Conservation (phyloP, 768 basidiomycete species). For the Candolleomyces eurysporus region DNA sequence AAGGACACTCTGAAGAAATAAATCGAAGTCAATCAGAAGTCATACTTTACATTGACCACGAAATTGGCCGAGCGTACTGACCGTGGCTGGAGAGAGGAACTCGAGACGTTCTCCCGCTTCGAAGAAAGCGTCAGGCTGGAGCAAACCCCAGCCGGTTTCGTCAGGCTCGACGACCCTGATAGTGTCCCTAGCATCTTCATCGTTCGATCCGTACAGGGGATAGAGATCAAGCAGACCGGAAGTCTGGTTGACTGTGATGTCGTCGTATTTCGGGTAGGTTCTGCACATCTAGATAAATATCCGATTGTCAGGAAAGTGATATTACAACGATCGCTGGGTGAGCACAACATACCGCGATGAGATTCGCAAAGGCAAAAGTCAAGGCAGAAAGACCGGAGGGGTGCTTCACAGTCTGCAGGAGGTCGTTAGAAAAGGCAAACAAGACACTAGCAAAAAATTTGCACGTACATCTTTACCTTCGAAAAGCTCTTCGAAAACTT, state of each 20-base stretch:
- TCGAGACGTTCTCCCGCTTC: conserved; percentile 43
- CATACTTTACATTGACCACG: no score
- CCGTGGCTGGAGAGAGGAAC: conserved; percentile 51
- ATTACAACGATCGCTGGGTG: background rate
- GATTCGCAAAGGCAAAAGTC: conserved; percentile 64
- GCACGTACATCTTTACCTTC: background rate
- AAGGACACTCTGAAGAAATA: conserved; percentile 34
- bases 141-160: conserved; percentile 43
- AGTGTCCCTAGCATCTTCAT: conserved; percentile 27
- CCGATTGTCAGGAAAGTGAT: conserved; percentile 54
- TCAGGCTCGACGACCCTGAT: conserved; percentile 38
- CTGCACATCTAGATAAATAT: conserved; percentile 37
- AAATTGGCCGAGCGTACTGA: no score
- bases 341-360: conserved; percentile 38
- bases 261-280: conserved; percentile 53
- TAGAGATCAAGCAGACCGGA: conserved; percentile 19
- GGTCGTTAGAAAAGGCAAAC: background rate
- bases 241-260: conserved; percentile 49
- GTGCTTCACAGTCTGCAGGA: conserved; percentile 29
- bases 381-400: conserved; percentile 58
- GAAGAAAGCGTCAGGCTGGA: conserved; percentile 53
- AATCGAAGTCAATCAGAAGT: no score
- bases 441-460: background rate
- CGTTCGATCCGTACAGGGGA: conserved; percentile 21
- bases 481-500: background rate